These are phyloP conservation scores for Alopecurus myosuroides DNA, from an alignment of 176 grass and related monocot species.

Conservation along the genomic window DNA sequence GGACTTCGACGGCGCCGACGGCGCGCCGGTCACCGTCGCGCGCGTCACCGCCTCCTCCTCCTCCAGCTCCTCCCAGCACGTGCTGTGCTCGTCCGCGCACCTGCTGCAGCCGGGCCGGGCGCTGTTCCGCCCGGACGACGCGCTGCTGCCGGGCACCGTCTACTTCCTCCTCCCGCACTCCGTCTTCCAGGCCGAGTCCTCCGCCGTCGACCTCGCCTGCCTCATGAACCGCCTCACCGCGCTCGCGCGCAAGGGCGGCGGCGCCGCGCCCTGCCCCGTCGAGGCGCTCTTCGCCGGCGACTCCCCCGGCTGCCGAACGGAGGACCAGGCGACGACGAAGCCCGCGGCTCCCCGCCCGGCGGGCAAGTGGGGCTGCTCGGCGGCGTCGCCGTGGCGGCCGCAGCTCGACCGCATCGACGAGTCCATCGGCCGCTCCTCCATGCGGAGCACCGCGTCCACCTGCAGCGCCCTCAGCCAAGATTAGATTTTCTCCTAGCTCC, in stretches of 20 bases:
- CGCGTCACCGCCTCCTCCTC: slow-evolving; percentile 19
- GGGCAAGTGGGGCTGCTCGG: background rate
- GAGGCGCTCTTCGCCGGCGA: slow-evolving; percentile 37
- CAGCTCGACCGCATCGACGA: slow-evolving; percentile 70
- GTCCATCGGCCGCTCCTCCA: slow-evolving; percentile 49
- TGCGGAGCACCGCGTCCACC: slow-evolving; percentile 27
- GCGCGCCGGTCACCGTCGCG: slow-evolving; percentile 45
- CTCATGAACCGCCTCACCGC: slow-evolving; percentile 81
- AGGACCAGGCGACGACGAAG: background rate
- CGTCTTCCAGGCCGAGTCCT: slow-evolving; percentile 73
- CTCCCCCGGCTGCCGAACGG: background rate
- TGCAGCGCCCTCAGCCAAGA: slow-evolving; percentile 29
- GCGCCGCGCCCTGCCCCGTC: slow-evolving; percentile 26
- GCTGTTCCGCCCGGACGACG: slow-evolving; percentile 55
- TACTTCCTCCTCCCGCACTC: slow-evolving; percentile 88
- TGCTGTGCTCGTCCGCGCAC: slow-evolving; percentile 71
- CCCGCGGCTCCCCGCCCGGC: background rate
- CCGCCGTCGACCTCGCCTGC: slow-evolving; percentile 77
- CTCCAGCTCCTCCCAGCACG: slow-evolving; percentile 16
- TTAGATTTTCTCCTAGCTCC: background rate
- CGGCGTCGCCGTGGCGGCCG: slow-evolving; percentile 37
- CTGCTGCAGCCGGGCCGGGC: slow-evolving; percentile 57
- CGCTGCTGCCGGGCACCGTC: slow-evolving; percentile 65
- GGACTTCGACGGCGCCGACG: slow-evolving; percentile 56
- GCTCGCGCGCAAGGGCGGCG: slow-evolving; percentile 42